A percentile compares a stretch with the other conserved stretches of the same genome.
Evolutionary conservation across 2,329 filamentous ascomycete species (phyloP).

Genomic region (Fusarium palustre): DNA sequence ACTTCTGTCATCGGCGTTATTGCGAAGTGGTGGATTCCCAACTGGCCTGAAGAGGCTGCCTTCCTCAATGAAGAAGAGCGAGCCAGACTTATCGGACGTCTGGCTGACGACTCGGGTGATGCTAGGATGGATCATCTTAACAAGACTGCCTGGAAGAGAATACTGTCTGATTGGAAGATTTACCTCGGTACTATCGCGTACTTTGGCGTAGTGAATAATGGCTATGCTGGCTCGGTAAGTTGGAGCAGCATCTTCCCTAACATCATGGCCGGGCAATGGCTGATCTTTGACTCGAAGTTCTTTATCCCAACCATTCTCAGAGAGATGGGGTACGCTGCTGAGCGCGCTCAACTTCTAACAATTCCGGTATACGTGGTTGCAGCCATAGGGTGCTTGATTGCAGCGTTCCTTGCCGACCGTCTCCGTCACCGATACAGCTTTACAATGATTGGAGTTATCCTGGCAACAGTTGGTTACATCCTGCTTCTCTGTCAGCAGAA

Average conservation of each 20-base stretch:
- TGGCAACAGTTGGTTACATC: slow-evolving; percentile 14
- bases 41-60: slow-evolving; percentile 82
- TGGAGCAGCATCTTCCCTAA: accelerated
- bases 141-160: slow-evolving; percentile 65
- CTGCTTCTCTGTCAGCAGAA: slow-evolving; percentile 13
- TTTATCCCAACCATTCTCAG: slow-evolving; percentile 74
- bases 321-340: slow-evolving; percentile 66
- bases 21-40: slow-evolving; percentile 78
- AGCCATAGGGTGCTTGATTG: slow-evolving; percentile 66
- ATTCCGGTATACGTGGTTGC: slow-evolving; percentile 71
- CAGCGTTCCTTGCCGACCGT: slow-evolving; percentile 50
- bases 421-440: slow-evolving; percentile 20
- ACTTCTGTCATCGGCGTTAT: slow-evolving; percentile 74
- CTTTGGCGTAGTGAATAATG: slow-evolving; percentile 60
- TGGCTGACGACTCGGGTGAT: slow-evolving; percentile 54
- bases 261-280: accelerated
- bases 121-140: slow-evolving; percentile 30
- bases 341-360: slow-evolving; percentile 73
- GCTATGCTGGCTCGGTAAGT: slow-evolving; percentile 63
- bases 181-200: slow-evolving; percentile 5
- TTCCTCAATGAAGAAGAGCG: slow-evolving; percentile 81
- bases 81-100: slow-evolving; percentile 74
- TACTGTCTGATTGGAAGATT: slow-evolving; percentile 70
- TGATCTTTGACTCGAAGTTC: slow-evolving; percentile 41
- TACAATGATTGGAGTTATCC: slow-evolving; percentile 8